A percentile compares a stretch with the other conserved stretches of the same genome.
Conservation (phyloP, 805 yeast genomes). For the Saccharomycopsis sp. region DNA sequence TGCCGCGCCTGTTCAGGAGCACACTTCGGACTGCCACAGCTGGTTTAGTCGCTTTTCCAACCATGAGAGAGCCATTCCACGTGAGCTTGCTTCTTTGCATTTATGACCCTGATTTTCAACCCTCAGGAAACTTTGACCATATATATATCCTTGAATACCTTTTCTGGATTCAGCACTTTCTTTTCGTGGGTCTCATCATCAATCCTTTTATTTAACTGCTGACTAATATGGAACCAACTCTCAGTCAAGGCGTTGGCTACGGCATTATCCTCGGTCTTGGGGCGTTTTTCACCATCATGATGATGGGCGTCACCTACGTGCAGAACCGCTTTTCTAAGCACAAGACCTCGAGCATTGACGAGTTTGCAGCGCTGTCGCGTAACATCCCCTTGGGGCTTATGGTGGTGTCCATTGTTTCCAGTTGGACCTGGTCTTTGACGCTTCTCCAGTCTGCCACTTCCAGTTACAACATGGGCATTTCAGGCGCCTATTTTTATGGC, state of each 20-base stretch:
- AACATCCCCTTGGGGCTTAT: slow-evolving; percentile 35
- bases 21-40: no score
- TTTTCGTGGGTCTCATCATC: no score
- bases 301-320: slow-evolving; percentile 32
- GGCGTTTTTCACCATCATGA: slow-evolving; percentile 38
- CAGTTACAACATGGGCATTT: slow-evolving; percentile 27
- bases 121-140: no score
- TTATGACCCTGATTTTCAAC: no score
- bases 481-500: slow-evolving; percentile 28
- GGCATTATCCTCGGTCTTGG: slow-evolving; percentile 89
- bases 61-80: no score
- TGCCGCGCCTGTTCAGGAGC: no score
- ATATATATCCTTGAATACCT: no score
- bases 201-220: no score
- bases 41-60: no score
- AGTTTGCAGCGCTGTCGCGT: slow-evolving; percentile 38
- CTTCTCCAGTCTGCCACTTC: slow-evolving; percentile 27
- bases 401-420: slow-evolving; percentile 35
- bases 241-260: slow-evolving; percentile 77
- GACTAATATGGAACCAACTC: slow-evolving; percentile 27
- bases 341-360: slow-evolving; percentile 29
- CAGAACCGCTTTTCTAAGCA: slow-evolving; percentile 29
- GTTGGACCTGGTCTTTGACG: slow-evolving; percentile 32
- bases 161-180: no score
- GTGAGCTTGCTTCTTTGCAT: no score